Evolutionary conservation across 2,329 filamentous ascomycete species (phyloP).

Genomic region (Orbilia ellipsospora): DNA sequence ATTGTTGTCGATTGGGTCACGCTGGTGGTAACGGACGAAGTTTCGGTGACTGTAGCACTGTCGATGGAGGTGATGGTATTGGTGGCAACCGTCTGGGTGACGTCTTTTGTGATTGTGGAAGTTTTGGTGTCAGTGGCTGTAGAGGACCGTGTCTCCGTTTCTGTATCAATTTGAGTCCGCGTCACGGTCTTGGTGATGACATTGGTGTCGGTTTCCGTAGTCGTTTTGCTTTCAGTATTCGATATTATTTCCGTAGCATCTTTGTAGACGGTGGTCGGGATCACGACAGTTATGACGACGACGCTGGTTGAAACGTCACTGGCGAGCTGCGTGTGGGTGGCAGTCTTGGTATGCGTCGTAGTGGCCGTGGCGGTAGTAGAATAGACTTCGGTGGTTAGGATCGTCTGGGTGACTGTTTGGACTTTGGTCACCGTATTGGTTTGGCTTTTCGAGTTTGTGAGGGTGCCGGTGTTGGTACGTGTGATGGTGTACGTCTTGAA

Average conservation of each 20-base stretch:
- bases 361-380: constrained; percentile 27
- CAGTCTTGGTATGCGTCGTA: constrained; percentile 19
- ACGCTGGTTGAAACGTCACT: constrained; percentile 24
- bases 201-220: constrained; percentile 17
- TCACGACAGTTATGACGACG: constrained; percentile 6
- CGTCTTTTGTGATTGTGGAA: constrained; percentile 4
- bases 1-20: constrained; percentile 9
- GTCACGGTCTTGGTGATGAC: constrained; percentile 16
- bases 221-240: too few species aligned
- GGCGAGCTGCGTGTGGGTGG: constrained; percentile 2
- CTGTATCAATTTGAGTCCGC: constrained; percentile 7
- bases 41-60: constrained; percentile 18
- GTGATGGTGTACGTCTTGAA: constrained; percentile 26
- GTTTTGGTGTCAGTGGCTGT: constrained; percentile 11
- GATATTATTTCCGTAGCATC: constrained; percentile 9
- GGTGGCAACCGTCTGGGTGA: constrained; percentile 15
- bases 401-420: constrained; percentile 15
- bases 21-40: constrained; percentile 8
- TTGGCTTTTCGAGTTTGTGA: constrained; percentile 16
- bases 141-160: constrained; percentile 1
- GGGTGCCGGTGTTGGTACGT: constrained; percentile 2
- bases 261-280: constrained; percentile 17
- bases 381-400: constrained; percentile 26
- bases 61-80: constrained; percentile 3
- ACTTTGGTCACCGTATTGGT: constrained; percentile 24